These are phyloP conservation scores for Pleurozium schreberi DNA, from an alignment of 225 moss, liverwort and hornwort species.

Conservation along the genomic window DNA sequence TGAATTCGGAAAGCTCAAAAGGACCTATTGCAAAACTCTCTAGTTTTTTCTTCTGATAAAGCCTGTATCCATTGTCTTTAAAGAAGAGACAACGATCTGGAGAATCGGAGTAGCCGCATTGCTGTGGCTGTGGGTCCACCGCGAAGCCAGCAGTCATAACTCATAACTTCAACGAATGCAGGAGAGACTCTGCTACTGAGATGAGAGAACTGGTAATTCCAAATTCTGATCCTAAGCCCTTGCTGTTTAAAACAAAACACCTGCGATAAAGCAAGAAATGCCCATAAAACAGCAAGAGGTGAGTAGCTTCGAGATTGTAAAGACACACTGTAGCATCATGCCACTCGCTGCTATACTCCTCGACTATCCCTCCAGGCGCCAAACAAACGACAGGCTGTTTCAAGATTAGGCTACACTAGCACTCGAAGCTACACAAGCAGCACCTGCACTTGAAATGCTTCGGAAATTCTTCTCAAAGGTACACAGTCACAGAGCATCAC, in stretches of 20 bases:
- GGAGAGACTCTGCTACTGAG: slow-evolving; percentile 1
- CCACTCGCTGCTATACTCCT: background rate
- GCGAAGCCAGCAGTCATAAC: background rate
- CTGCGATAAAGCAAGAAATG: background rate
- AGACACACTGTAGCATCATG: background rate
- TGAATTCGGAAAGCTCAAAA: slow-evolving; percentile 17
- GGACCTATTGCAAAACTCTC: background rate
- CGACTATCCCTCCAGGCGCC: background rate
- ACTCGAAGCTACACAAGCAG: background rate
- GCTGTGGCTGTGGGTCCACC: slow-evolving; percentile 11
- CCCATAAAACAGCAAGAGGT: slow-evolving; percentile 10
- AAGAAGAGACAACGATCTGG: background rate
- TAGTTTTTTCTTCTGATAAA: background rate
- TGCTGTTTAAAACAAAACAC: background rate
- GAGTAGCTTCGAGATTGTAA: background rate
- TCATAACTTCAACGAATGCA: slow-evolving; percentile 11
- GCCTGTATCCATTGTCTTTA: background rate
- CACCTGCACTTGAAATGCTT: background rate
- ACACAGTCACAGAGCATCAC: too few relatives aligned
- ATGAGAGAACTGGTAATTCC: background rate
- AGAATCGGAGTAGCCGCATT: slow-evolving; percentile 2
- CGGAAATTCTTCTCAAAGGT: background rate
- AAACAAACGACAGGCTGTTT: background rate
- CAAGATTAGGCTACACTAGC: background rate
- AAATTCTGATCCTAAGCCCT: background rate